Conservation (phyloP, 352 stramenopile species). For the Aphanomyces astaci region DNA sequence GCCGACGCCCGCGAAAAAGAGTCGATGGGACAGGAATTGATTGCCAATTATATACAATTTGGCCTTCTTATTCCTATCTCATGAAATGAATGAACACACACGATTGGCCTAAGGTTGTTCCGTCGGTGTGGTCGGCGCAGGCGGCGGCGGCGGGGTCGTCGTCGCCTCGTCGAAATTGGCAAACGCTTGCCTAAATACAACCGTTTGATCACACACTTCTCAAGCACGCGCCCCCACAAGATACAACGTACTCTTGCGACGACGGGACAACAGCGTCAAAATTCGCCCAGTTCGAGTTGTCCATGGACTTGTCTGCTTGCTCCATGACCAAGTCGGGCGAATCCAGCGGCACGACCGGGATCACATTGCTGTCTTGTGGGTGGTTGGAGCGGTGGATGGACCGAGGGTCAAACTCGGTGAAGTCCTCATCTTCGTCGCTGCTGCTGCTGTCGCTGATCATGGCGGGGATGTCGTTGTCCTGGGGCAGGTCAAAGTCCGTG, state of each 20-base stretch:
- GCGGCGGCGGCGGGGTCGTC: slow-evolving; percentile 12
- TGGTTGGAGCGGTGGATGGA: background rate
- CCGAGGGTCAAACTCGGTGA: slow-evolving; percentile 23
- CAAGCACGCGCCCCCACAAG: slow-evolving; percentile 7
- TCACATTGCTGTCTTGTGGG: slow-evolving; percentile 16
- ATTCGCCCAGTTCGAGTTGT: slow-evolving; percentile 21
- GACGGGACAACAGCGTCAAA: background rate
- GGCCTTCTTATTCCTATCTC: background rate
- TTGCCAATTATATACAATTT: slow-evolving; percentile 5
- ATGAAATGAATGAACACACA: slow-evolving; percentile 2
- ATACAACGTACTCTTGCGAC: slow-evolving; percentile 24
- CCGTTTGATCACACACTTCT: no score
- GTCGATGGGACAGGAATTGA: background rate
- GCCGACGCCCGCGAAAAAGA: background rate
- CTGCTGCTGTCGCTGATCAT: slow-evolving; percentile 86
- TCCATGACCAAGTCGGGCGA: slow-evolving; percentile 34
- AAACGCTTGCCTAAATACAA: slow-evolving; percentile 7
- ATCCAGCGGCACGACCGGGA: slow-evolving; percentile 20
- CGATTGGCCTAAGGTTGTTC: background rate
- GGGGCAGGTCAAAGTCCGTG: slow-evolving; percentile 64
- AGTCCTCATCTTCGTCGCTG: slow-evolving; percentile 72
- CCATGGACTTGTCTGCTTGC: slow-evolving; percentile 10
- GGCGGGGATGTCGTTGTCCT: slow-evolving; percentile 57
- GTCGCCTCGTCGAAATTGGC: slow-evolving; percentile 19
- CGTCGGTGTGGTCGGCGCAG: background rate